phyloP scores from a whole-genome alignment of 345 rosid species.

The Melaleuca quinquenervia region DNA sequence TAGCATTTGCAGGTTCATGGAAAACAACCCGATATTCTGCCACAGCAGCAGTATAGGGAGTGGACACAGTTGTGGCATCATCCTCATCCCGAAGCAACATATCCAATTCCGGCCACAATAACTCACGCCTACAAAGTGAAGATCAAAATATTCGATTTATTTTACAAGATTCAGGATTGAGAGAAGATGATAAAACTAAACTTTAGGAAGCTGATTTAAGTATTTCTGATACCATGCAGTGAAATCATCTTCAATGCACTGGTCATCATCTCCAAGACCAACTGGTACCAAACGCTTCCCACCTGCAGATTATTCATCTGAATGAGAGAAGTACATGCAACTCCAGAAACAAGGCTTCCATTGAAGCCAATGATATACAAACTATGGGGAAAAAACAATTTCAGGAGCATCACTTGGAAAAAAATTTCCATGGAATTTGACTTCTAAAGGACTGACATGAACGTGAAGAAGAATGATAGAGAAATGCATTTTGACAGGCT shows the following conservation, averaged over 20 bases:
- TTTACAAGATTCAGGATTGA: not conserved
- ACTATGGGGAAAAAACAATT: not conserved
- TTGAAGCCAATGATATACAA: not conserved
- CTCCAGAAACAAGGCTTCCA: not conserved
- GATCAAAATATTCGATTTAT: not conserved
- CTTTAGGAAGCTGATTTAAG: not conserved
- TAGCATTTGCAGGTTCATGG: slow-evolving; percentile 35
- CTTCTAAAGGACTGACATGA: not conserved
- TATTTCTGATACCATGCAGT: slow-evolving; percentile 17
- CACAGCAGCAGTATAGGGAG: slow-evolving; percentile 87
- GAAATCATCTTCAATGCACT: slow-evolving; percentile 92
- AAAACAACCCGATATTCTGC: slow-evolving; percentile 74
- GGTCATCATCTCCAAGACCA: slow-evolving; percentile 93
- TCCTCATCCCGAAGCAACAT: slow-evolving; percentile 71
- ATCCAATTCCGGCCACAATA: slow-evolving; percentile 81
- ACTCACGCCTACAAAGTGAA: slow-evolving; percentile 51
- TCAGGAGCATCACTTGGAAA: not conserved
- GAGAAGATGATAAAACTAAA: not conserved
- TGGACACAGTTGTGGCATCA: slow-evolving; percentile 47
- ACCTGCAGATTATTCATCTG: slow-evolving; percentile 31
- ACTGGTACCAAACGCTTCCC: slow-evolving; percentile 63
- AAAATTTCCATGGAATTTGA: not conserved
- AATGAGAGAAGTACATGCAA: not conserved
- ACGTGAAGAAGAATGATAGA: not conserved
- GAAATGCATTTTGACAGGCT: not conserved